phyloP scores from a whole-genome alignment of 495 filamentous ascomycete genomes.

The Aspergillus asperescens region DNA sequence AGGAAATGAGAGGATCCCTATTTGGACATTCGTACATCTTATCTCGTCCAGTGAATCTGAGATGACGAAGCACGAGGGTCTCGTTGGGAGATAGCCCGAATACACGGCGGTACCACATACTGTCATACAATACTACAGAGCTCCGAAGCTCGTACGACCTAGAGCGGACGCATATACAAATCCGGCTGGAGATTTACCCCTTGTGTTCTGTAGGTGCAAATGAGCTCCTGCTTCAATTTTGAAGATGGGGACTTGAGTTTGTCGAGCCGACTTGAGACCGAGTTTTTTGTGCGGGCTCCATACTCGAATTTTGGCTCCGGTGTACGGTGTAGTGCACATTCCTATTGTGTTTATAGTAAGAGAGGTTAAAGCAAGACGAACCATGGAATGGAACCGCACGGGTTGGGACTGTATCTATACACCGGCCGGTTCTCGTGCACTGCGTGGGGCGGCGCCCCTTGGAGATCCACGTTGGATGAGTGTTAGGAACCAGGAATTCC shows the following conservation, averaged over 20 bases:
- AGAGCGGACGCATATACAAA: constrained; percentile 13
- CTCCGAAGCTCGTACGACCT: constrained; percentile 9
- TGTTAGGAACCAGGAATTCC: background rate
- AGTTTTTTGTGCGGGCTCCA: background rate
- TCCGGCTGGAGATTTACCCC: background rate
- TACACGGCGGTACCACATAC: background rate
- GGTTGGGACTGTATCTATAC: background rate
- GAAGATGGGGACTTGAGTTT: constrained; percentile 5
- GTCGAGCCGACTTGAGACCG: background rate
- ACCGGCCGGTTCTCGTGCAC: no score
- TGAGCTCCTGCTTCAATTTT: background rate
- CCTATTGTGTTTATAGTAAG: background rate
- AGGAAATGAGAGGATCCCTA: background rate
- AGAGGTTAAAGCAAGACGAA: background rate
- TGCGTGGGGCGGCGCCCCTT: no score
- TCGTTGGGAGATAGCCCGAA: background rate
- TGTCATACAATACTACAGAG: background rate
- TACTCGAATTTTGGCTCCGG: background rate
- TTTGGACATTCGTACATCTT: background rate
- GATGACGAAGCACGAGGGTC: constrained; percentile 1
- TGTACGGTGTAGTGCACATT: background rate
- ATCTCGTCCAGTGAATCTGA: background rate
- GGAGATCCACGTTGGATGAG: background rate
- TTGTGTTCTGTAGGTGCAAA: background rate
- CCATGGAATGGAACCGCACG: constrained; percentile 5